Conservation (phyloP, 805 yeast species). For the Ogataea thermomethanolica region DNA sequence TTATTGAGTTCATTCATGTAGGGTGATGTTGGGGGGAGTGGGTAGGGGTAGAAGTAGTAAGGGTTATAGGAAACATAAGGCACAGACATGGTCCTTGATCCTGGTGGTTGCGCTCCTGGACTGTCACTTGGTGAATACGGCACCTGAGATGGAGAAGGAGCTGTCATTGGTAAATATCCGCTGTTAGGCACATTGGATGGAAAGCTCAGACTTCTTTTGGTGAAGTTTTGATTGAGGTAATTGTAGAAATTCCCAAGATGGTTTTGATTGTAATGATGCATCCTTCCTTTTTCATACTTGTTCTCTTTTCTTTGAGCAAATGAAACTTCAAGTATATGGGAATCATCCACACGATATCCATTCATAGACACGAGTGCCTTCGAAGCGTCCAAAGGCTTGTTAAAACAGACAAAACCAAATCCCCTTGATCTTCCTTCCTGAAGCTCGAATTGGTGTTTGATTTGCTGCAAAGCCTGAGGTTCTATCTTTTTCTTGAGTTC, state of each 20-base stretch:
- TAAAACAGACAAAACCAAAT: constrained; percentile 78
- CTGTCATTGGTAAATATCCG: constrained; percentile 3
- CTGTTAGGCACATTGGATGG: constrained; percentile 7
- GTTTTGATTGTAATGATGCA: constrained; percentile 36
- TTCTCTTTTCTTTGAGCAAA: constrained; percentile 74
- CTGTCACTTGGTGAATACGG: constrained; percentile 1
- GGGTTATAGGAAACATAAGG: constrained; percentile 21
- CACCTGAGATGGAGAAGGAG: constrained; percentile 2
- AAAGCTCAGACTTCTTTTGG: constrained; percentile 16
- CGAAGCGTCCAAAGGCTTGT: constrained; percentile 61
- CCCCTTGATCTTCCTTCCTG: constrained; percentile 53
- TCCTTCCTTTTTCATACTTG: constrained; percentile 35
- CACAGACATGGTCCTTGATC: constrained; percentile 12
- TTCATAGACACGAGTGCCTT: constrained; percentile 65
- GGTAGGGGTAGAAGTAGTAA: constrained; percentile 21
- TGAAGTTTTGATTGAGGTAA: constrained; percentile 21
- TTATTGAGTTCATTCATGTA: neutral
- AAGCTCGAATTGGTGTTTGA: neutral
- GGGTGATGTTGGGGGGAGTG: constrained; percentile 8
- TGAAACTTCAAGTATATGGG: constrained; percentile 45
- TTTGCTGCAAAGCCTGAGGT: too few relatives aligned
- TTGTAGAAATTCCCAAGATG: constrained; percentile 30
- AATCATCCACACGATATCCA: constrained; percentile 41
- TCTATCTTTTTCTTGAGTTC: too few relatives aligned
- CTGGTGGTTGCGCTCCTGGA: constrained; percentile 11